Base-by-base conservation (phyloP, 352 stramenopile species). In the Phytophthora multivora region DNA sequence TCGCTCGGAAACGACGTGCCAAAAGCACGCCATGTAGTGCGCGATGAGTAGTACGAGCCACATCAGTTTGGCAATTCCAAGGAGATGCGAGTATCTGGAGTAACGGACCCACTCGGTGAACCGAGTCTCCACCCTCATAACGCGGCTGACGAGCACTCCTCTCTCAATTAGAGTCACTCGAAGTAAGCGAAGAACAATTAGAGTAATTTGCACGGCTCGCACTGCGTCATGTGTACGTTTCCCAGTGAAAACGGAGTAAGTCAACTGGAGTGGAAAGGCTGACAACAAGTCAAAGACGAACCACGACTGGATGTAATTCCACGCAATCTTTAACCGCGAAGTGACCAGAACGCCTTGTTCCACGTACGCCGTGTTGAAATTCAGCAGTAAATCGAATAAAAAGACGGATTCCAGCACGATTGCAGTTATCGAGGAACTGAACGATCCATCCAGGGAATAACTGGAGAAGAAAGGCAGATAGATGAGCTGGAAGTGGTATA, bases 21-120 rank as follows among this genome's bases (percentile, higher is more conserved):
- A 86, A n/a, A 56, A 25, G 28, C 75, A 88, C 4, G 75, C 74
- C 36, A 82, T 69, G 40, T 83, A 71, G 64, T 85, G 76, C 11
- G 75, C 64, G 10, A 72, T 65, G 5, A 82, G 43, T 23, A 36
- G 30, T 23, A 86, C 61, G 4, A 73, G 11, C 39, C 67, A 51
- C 11, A 87, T 47, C 30, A 84, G 46, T 13, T 67, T 52, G 4
- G 57, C 41, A 9, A 86, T 70, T 1, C 69, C 61, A 7, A 84
- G 19, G 5, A 76, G 3, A 39, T 82, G 62, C 0, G 61, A 73
- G 21, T 72, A 73, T 0, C 67, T 45, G 0, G 66, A 80, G 35
- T 73, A 84, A 1, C 62, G 43, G 3, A 67, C 28, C 39, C 59
- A 58, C 47, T 69, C 72, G 3, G 51, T 62, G 4, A 72, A 5